Base-by-base conservation (phyloP, 2,329 filamentous ascomycete genomes). In the Nigrospora sphaerica region DNA sequence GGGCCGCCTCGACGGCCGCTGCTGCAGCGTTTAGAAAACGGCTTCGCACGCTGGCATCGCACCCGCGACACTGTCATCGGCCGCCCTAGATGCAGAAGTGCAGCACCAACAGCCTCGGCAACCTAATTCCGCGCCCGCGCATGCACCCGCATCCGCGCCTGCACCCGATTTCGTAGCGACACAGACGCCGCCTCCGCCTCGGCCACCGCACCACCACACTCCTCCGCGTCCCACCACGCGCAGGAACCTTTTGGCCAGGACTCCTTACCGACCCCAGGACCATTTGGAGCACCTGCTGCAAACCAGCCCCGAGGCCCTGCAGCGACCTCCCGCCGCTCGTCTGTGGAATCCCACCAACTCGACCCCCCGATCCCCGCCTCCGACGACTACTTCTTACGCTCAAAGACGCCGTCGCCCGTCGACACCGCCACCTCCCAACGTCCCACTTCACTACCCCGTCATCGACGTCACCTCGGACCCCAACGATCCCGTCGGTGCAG, bases 311-410 rank as follows among this genome's bases (percentile, higher is more conserved):
- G 23, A 28, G 23, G 23, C 46, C 23, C 60, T 67, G 41, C 67
- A 63, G 44, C 69, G 66, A 31, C 64, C 70, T 31, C 67, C 70
- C 5, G 67, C 74, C 18, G 71, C 72, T 39, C 74, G 76, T 33
- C 74, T 81, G 52, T 81, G 78, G 78, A 81, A 81, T 55, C 78
- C 78, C 19, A 75, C 75, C 48, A 81, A 81, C 58, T 81, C 76
- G 23, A 80, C 77, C 3, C 77, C 76, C 39, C 69, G 75, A 48
- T 44, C 52, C 32, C 54, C 59, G 12, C 39, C 46, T 39, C 31
- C 45, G 18, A 10, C 52, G 54, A 39, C 48, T 55, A 37, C 28
- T 18, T 44, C 47, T 37, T 55, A 48, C 31, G 50, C 49, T n/a
- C 43, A 55, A 38, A 65, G 69, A 46, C 66, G 60, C 49, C 72